A percentile compares a stretch with the other conserved stretches of the same genome.
Evolutionary conservation across 2,329 filamentous ascomycete species (phyloP).

Genomic region (Grosmannia clavigera): DNA sequence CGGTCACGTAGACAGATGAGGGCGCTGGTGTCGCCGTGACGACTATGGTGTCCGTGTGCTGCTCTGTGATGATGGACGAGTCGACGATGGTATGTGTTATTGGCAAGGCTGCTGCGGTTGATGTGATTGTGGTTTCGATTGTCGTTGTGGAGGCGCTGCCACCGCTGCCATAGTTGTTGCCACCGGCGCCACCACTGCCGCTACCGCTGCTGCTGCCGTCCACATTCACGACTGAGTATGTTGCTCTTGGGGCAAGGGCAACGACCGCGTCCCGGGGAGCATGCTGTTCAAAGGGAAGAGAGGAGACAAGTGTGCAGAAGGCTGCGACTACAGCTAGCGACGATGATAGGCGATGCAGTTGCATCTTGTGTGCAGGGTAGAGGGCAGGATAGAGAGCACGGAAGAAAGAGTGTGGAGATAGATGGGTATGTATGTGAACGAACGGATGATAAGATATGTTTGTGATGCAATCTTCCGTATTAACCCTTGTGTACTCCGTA

Average conservation of each 20-base stretch:
- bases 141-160: neutral
- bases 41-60: conserved; percentile 16
- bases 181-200: conserved; percentile 1
- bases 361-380: conserved; percentile 9
- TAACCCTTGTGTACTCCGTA: too few species aligned
- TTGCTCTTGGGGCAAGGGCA: conserved; percentile 19
- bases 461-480: neutral
- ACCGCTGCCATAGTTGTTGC: neutral
- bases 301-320: conserved; percentile 5
- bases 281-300: conserved; percentile 15
- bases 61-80: conserved; percentile 14
- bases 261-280: conserved; percentile 2
- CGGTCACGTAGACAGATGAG: conserved; percentile 15
- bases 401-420: neutral
- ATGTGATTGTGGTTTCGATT: neutral
- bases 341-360: conserved; percentile 7
- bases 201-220: conserved; percentile 16
- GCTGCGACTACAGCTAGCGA: conserved; percentile 8
- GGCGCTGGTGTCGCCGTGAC: conserved; percentile 6
- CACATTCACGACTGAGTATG: conserved; percentile 26
- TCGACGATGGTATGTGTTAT: conserved; percentile 12
- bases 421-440: neutral
- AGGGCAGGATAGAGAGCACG: neutral
- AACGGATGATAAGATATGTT: too few species aligned
- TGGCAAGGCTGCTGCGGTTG: conserved; percentile 4